Percentiles rank a stretch among this genome's conserved stretches.
phyloP scores from a whole-genome alignment of 108 stramenopile species.

The Thalassiosira profunda region DNA sequence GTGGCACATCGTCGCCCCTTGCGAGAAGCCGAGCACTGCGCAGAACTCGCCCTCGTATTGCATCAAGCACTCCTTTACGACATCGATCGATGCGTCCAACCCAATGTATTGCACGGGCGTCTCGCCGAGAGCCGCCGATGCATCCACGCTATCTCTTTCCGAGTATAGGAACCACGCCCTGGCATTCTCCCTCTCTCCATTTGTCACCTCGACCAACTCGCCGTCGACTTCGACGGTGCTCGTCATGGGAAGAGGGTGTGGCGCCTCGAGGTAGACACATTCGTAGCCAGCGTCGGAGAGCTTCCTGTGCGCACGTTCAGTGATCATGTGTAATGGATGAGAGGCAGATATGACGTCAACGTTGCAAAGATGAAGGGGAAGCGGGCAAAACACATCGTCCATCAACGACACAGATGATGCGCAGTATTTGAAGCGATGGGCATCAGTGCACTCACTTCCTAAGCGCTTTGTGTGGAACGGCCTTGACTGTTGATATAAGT shows the following conservation, averaged over 20 bases:
- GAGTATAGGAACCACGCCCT: constrained; percentile 62
- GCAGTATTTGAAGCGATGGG: too few relatives aligned
- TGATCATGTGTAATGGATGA: too few relatives aligned
- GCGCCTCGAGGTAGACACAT: constrained; percentile 54
- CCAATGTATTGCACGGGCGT: constrained; percentile 41
- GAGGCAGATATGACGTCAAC: too few relatives aligned
- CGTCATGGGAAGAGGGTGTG: constrained; percentile 43
- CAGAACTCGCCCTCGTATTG: not conserved
- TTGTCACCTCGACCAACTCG: constrained; percentile 6
- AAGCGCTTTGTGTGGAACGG: too few relatives aligned
- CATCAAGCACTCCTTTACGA: constrained; percentile 20
- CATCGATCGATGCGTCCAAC: constrained; percentile 39
- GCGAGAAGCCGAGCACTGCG: constrained; percentile 55
- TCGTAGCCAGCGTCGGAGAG: constrained; percentile 48
- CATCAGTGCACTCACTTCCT: too few relatives aligned
- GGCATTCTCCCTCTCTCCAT: constrained; percentile 51
- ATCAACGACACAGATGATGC: not conserved
- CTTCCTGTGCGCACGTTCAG: too few relatives aligned
- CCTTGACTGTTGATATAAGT: too few relatives aligned
- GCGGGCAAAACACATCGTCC: not conserved
- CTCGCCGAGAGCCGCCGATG: constrained; percentile 22
- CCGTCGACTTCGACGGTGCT: constrained; percentile 43
- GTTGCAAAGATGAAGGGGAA: not conserved
- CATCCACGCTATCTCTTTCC: constrained; percentile 31
- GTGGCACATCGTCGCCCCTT: constrained; percentile 59